phyloP scores from a whole-genome alignment of 257 asterid genomes.

The Primulina tabacum region DNA sequence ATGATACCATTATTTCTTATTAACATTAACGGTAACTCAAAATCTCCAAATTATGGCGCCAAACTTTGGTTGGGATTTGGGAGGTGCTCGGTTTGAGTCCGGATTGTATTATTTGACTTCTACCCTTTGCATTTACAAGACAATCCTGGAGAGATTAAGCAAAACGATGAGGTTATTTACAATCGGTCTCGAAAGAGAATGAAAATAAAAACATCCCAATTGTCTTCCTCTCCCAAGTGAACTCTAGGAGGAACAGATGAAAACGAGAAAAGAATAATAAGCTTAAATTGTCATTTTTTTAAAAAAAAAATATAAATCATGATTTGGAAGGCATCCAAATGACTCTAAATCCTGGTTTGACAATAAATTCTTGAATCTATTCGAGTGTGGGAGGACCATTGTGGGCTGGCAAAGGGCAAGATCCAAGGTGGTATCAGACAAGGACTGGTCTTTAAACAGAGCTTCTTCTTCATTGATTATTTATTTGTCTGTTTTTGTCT shows the following conservation, averaged over 20 bases:
- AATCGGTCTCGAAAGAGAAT: not conserved
- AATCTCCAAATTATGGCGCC: not conserved
- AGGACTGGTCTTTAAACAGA: not conserved
- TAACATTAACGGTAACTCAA: too few species aligned
- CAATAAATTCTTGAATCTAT: too few species aligned
- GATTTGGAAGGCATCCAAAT: too few species aligned
- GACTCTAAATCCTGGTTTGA: too few species aligned
- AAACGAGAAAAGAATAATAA: too few species aligned
- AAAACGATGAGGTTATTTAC: not conserved
- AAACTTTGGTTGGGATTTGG: not conserved
- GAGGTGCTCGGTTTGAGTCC: not conserved
- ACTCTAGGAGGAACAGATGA: too few species aligned
- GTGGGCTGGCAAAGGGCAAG: not conserved
- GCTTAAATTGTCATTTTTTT: too few species aligned
- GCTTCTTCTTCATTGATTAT: not conserved
- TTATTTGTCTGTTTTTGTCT: not conserved
- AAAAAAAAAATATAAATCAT: too few species aligned
- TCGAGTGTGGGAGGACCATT: not conserved
- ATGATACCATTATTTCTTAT: not conserved
- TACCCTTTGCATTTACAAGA: not conserved
- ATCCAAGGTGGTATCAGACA: not conserved
- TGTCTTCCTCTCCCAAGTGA: not conserved
- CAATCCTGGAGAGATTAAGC: not conserved
- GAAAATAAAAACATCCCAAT: not conserved
- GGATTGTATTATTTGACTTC: not conserved